Evolutionary conservation across 1,139 yeast genomes (phyloP), one percentile per base, ranked within the genome.

Genomic region (Candida dubliniensis): DNA sequence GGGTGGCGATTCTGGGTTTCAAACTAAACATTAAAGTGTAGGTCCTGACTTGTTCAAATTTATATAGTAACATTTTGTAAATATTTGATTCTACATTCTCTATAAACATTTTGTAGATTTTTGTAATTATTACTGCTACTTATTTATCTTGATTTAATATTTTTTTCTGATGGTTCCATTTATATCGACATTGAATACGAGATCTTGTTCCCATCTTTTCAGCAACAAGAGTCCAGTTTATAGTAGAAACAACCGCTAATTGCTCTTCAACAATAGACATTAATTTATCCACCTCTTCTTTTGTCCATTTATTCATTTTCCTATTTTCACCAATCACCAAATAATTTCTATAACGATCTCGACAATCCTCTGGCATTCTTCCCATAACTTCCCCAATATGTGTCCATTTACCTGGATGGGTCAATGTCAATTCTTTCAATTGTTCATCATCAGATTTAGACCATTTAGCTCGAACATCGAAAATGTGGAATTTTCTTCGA

Each of bases 351-450:
- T 96, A 91, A 52, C 98, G 75, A 61, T 91, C 98, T 52, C 98
- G 77, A 62, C 97, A 90, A 66, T 91, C 98, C 58, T 91, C 98
- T 0, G 98, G 97, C 98, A 91, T 91, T 57, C 98, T 77, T 10
- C 88, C 88, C 81, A 90, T 71, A 8, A 74, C 66, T 44, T 76
- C 76, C 2, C 96, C 96, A 49, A 90, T 86, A 36, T 75, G 74
- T 54, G 87, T 87, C 97, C 97, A 90, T 57, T 85, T 88, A 11
- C 93, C 89, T 46, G 83, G 87, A 52, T 81, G 79, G 32, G 81
- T 81, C 8, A 76, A 66, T 4, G 88, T 87, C 43, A 88, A 69
- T 45, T 74, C 75, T 1, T 81, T 79, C 44, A 91, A 70, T 42
- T 75, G 74, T 33, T 69, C 77, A 61, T 91, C 98, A 50, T 90